A percentile compares a stretch with the other conserved stretches of the same genome.
These are phyloP conservation scores for Rhizophagus prolifer DNA, from an alignment of 192 early-diverging fungal genomes.

Conservation along the genomic window DNA sequence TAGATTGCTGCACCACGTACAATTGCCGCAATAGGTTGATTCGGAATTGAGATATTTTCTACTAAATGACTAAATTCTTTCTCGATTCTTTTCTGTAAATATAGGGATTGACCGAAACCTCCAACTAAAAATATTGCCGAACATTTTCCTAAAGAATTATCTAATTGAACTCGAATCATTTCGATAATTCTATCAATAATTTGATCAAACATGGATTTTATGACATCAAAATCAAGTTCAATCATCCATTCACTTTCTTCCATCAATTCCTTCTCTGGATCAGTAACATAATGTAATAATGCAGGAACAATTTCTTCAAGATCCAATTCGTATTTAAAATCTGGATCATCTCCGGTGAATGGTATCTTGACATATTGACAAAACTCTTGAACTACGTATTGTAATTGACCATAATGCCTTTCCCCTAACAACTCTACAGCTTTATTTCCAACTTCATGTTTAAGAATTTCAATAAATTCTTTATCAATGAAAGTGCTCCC, in stretches of 20 bases:
- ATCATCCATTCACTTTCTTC: conserved; percentile 45
- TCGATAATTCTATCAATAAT: conserved; percentile 51
- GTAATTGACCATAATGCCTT: conserved; percentile 10
- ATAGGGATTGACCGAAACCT: conserved; percentile 55
- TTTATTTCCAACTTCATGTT: neutral
- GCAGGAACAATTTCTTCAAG: neutral
- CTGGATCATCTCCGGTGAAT: neutral
- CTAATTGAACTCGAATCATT: conserved; percentile 50
- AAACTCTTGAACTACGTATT: conserved; percentile 8
- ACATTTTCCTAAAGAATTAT: conserved; percentile 36
- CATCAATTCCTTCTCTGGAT: conserved; percentile 8
- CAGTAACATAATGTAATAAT: neutral
- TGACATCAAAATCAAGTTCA: conserved; percentile 42
- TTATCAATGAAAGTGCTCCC: conserved; percentile 3
- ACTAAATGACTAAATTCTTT: conserved; percentile 45
- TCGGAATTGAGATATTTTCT: conserved; percentile 46
- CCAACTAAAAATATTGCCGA: conserved; percentile 57
- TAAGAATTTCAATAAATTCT: conserved; percentile 7
- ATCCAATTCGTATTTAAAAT: neutral
- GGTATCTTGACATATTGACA: neutral
- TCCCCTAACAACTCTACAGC: neutral
- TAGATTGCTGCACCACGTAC: conserved; percentile 54
- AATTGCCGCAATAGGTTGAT: conserved; percentile 48
- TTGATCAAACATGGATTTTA: conserved; percentile 52
- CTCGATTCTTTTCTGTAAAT: conserved; percentile 48